These are phyloP conservation scores for Trichoderma sp. DNA, from an alignment of 2,329 filamentous ascomycete species.

Conservation along the genomic window DNA sequence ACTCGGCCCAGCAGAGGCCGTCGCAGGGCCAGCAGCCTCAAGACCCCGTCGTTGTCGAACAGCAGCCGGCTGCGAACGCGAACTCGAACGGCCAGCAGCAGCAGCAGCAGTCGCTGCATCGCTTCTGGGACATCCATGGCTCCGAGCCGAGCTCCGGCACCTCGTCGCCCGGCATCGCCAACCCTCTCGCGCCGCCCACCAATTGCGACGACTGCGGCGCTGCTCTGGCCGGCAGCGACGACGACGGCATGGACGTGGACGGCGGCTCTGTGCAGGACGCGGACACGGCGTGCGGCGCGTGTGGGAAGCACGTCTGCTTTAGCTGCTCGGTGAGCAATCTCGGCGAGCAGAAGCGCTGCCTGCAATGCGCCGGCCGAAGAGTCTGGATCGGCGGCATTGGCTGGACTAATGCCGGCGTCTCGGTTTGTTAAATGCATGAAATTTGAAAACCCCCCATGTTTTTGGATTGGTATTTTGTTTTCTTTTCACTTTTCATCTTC, in stretches of 20 bases:
- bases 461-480: not conserved
- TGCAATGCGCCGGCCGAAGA: slow-evolving; percentile 48
- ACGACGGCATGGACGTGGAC: slow-evolving; percentile 42
- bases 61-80: not conserved
- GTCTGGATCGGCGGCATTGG: slow-evolving; percentile 22
- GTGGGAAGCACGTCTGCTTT: slow-evolving; percentile 56
- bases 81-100: slow-evolving; percentile 5
- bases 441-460: not conserved
- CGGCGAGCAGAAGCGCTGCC: slow-evolving; percentile 51
- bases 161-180: slow-evolving; percentile 25
- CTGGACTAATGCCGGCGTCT: slow-evolving; percentile 24
- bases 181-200: slow-evolving; percentile 25
- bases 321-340: slow-evolving; percentile 59
- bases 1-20: slow-evolving; percentile 48
- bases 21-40: slow-evolving; percentile 21
- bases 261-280: slow-evolving; percentile 24
- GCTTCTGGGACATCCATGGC: slow-evolving; percentile 56
- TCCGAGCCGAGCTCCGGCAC: slow-evolving; percentile 33
- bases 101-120: slow-evolving; percentile 54
- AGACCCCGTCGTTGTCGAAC: not conserved
- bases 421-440: slow-evolving; percentile 25
- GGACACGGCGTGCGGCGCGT: slow-evolving; percentile 44
- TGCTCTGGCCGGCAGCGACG: slow-evolving; percentile 27
- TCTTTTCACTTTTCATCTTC: not conserved
- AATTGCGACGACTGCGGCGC: slow-evolving; percentile 56